Conservation (phyloP, 164 flowering plant genomes). For the Chloranthus sessilifolius region DNA sequence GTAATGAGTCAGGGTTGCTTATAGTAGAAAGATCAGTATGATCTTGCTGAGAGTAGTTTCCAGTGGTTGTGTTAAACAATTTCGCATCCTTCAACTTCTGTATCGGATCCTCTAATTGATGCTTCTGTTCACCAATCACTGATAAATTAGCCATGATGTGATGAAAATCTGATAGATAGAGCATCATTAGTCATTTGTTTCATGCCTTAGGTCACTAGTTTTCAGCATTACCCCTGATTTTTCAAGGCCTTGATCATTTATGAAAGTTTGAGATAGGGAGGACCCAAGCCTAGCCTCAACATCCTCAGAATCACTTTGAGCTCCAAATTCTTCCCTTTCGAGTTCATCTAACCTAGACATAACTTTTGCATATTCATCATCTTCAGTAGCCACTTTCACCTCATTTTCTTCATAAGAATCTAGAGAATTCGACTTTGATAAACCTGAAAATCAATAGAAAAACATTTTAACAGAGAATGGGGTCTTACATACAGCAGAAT, state of each 20-base stretch:
- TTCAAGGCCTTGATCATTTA: slow-evolving; percentile 13
- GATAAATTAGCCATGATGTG: neutral
- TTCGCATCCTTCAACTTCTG: slow-evolving; percentile 11
- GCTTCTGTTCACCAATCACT: slow-evolving; percentile 7
- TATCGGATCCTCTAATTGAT: slow-evolving; percentile 9
- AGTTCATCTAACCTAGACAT: slow-evolving; percentile 72
- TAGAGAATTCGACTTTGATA: slow-evolving; percentile 16
- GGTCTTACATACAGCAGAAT: too few relatives aligned
- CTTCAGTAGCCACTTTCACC: slow-evolving; percentile 28
- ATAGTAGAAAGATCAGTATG: slow-evolving; percentile 16
- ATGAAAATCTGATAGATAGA: too few relatives aligned
- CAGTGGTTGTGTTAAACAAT: neutral
- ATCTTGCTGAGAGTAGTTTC: slow-evolving; percentile 8
- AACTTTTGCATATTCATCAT: slow-evolving; percentile 59
- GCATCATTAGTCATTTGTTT: too few relatives aligned
- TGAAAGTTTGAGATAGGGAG: slow-evolving; percentile 13
- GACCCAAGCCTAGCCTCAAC: slow-evolving; percentile 9
- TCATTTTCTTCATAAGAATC: slow-evolving; percentile 19
- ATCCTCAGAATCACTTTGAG: slow-evolving; percentile 15
- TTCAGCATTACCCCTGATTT: too few relatives aligned
- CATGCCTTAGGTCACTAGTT: too few relatives aligned
- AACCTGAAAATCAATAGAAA: too few relatives aligned
- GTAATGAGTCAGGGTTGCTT: slow-evolving; percentile 5
- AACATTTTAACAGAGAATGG: too few relatives aligned
- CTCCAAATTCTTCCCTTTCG: slow-evolving; percentile 60